Evolutionary conservation across 129 eudicot genomes (phyloP), one percentile per base, ranked within the genome.

Genomic region (Flaveria robusta): DNA sequence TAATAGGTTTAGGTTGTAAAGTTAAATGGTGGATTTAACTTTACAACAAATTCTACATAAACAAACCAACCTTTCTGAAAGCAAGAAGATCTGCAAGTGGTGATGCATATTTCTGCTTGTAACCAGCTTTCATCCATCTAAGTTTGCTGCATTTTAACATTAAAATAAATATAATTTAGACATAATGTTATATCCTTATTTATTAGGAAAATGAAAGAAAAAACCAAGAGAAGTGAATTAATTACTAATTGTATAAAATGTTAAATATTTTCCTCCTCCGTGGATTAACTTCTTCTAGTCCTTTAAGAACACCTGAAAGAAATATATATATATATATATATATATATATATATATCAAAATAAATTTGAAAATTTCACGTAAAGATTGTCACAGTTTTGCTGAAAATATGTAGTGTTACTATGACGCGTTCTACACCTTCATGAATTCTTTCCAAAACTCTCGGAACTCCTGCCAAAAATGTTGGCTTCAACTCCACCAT

Each of bases 381-480:
- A 39, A 64, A 15, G 6, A 49, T 66, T 14, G 10, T 45, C 39
- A 19, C 26, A 23, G 16, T 1, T 64, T 9, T 70, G 2, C 31
- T 45, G 52, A 80, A 68, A 65, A 22, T 45, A 41, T 20, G 68
- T 4, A 22, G 70, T 9, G 22, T 27, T 47, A 18, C 19, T 60
- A 15, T n/a, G 51, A 16, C 0, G 18, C 37, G 19, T 15, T 14
- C 0, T 76, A 8, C 85, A 78, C 99, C 99, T 95, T 95, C 97
- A 24, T 89, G 97, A 10, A 91, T 84, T 75, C 89, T 84, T 72
- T 95, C 99, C 76, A 89, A 82, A 67, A 95, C 99, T 86, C 97
- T 78, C 70, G 99, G 99, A 26, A 95, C 99, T 41, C 90, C 99
- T 41, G 99, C 99, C 81, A 95, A 83, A 84, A 95, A 89, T 0